A percentile compares a stretch with the other conserved stretches of the same genome.
These are phyloP conservation scores for Aureobasidium mangrovei DNA, from an alignment of 2,329 filamentous ascomycete species.

Conservation along the genomic window DNA sequence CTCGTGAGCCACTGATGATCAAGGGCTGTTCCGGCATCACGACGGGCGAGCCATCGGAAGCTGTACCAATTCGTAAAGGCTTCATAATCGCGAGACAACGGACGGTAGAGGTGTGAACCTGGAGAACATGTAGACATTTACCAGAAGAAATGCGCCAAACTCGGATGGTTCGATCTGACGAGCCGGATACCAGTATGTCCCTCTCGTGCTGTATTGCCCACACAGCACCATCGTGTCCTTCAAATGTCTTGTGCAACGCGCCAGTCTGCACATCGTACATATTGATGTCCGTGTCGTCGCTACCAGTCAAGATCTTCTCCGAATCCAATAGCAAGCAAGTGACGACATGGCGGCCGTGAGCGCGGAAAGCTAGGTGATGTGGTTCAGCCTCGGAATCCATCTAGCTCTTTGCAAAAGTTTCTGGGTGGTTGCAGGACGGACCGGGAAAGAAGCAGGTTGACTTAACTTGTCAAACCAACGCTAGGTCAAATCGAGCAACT, in stretches of 20 bases:
- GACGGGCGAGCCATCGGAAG: constrained; percentile 61
- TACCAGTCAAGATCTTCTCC: constrained; percentile 95
- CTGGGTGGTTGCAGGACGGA: constrained; percentile 87
- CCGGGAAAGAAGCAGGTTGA: constrained; percentile 87
- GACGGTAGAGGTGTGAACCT: constrained; percentile 94
- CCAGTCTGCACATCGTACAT: constrained; percentile 97
- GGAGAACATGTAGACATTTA: constrained; percentile 87
- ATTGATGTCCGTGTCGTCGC: constrained; percentile 94
- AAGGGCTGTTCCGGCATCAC: constrained; percentile 91
- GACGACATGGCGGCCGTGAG: constrained; percentile 90
- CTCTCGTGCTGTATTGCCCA: constrained; percentile 97
- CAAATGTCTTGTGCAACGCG: constrained; percentile 68
- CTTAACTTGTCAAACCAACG: constrained; percentile 67
- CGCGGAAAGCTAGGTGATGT: constrained; percentile 88
- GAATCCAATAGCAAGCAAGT: constrained; percentile 98
- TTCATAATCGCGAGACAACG: constrained; percentile 90
- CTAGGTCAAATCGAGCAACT: too few relatives aligned
- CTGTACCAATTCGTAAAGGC: constrained; percentile 67
- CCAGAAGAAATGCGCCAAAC: constrained; percentile 97
- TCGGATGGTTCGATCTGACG: constrained; percentile 87
- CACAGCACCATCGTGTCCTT: constrained; percentile 92
- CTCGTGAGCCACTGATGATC: constrained; percentile 93
- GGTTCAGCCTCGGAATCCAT: constrained; percentile 75
- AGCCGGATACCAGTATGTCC: constrained; percentile 92
- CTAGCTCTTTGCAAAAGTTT: constrained; percentile 86